Percentiles rank a stretch among this genome's conserved stretches.
phyloP scores from a whole-genome alignment of 768 basidiomycete species.

The Agrocybe pediades region DNA sequence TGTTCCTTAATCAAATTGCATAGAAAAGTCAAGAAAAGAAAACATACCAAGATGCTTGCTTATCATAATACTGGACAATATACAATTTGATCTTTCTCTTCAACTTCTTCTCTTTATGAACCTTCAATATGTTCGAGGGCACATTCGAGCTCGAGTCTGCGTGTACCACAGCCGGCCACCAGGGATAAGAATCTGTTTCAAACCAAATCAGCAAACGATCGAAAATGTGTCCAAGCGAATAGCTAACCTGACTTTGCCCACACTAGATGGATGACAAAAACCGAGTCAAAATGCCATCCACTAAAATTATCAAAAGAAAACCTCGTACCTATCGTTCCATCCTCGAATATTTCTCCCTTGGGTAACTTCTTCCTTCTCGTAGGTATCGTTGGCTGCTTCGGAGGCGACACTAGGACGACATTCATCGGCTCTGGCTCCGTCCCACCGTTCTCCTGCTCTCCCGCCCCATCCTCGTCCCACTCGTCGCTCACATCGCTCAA shows the following conservation, averaged over 20 bases:
- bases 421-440: too few relatives aligned
- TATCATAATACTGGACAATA: conserved; percentile 83
- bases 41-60: conserved; percentile 59
- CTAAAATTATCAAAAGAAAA: conserved; percentile 10
- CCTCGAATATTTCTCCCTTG: conserved; percentile 21
- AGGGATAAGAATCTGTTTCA: conserved; percentile 70
- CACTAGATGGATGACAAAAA: conserved; percentile 44
- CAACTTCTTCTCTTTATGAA: conserved; percentile 29
- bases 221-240: neutral
- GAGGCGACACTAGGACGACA: too few relatives aligned
- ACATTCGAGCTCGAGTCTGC: conserved; percentile 60
- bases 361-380: conserved; percentile 12
- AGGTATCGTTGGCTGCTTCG: conserved; percentile 3
- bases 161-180: conserved; percentile 85
- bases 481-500: conserved; percentile 14
- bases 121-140: conserved; percentile 41
- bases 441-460: conserved; percentile 5
- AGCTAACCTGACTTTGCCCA: conserved; percentile 80
- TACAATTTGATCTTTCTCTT: conserved; percentile 48
- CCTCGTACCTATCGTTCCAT: conserved; percentile 71
- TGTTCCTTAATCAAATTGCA: neutral
- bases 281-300: neutral
- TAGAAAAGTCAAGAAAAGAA: neutral
- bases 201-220: conserved; percentile 4
- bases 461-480: conserved; percentile 12